Percentiles rank a stretch among this genome's conserved stretches.
Conservation (phyloP, 78 protist species). For the Diacronema lutheri region DNA sequence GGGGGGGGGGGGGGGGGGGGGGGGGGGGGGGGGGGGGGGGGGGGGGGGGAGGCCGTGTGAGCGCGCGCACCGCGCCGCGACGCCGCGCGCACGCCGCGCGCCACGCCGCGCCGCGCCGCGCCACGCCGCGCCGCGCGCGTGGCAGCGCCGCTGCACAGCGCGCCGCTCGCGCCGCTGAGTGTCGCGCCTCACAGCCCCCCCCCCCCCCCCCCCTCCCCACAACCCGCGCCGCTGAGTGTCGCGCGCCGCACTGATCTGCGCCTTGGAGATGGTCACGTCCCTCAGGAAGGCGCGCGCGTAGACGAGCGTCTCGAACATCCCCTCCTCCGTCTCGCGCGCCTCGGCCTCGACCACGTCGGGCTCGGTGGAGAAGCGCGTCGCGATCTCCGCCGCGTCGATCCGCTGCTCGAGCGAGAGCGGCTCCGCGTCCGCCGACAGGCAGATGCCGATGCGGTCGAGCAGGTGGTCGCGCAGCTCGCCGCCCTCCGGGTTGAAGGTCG, state of each 20-base stretch:
- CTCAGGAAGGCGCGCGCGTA: conserved; percentile 43
- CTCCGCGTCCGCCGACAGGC: conserved; percentile 30
- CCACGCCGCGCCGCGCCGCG: too few species aligned
- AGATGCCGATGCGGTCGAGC: conserved; percentile 46
- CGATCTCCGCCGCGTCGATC: conserved; percentile 19
- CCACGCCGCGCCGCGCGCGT: too few species aligned
- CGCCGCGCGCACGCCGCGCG: too few species aligned
- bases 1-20: too few species aligned
- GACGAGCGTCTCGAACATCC: conserved; percentile 10
- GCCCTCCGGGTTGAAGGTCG: conserved; percentile 54
- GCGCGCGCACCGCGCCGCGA: too few species aligned
- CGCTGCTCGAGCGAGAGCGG: conserved; percentile 26
- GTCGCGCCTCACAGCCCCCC: too few species aligned
- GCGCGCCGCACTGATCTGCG: neutral
- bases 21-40: too few species aligned
- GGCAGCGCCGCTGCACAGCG: too few species aligned
- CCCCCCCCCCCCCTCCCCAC: too few species aligned
- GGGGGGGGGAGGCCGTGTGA: too few species aligned
- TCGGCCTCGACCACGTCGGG: neutral
- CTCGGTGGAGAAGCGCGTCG: neutral
- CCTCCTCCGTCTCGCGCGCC: neutral
- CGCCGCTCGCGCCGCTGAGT: too few species aligned
- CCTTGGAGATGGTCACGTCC: neutral
- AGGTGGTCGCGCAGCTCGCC: conserved; percentile 40
- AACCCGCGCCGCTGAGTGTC: too few species aligned